Base-by-base conservation (phyloP, 306 rosid genomes). In the Notholithocarpus densiflorus region DNA sequence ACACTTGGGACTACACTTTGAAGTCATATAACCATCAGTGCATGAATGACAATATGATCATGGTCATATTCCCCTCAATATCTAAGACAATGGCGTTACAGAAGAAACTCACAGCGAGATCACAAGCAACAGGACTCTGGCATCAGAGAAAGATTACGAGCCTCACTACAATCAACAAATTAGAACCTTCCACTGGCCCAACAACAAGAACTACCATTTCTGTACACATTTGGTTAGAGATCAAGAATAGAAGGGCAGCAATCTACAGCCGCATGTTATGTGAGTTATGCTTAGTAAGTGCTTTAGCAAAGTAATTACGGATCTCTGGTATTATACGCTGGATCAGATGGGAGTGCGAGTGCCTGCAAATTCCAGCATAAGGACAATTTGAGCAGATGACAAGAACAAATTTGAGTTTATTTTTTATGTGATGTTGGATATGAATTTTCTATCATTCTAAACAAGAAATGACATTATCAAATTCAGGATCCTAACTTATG, bases 221-320 rank as follows among this genome's bases (percentile, higher is more conserved):
- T 95, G 99, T 95, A 93, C 98, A 95, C 40, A 65, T 81, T 77
- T 53, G 82, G 95, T 92, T 87, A 94, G 95, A 80, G 69, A 87
- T 84, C 90, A 87, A 82, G 85, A 86, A 84, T 85, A 56, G 71
- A 73, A 78, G 73, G 80, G 77, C 80, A 9, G 81, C 81, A 55
- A 71, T 56, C 88, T 95, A 95, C 64, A 64, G 87, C 87, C 91
- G 84, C 81, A 70, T 78, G 89, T 82, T 85, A 77, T 78, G 87
- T 71, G 84, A 69, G 90, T 89, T 93, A 85, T 77, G 89, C 87
- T 88, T 95, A 8, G 93, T 82, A 84, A 95, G 93, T 57, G 92
- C 90, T 82, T 90, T 93, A 10, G 88, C 89, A 77, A 95, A 91
- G 89, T 93, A 93, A 74, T 51, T 75, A 64, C 96, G 88, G 75